These are phyloP conservation scores for Artemisia argyi DNA, from an alignment of 129 eudicot species.

Conservation along the genomic window DNA sequence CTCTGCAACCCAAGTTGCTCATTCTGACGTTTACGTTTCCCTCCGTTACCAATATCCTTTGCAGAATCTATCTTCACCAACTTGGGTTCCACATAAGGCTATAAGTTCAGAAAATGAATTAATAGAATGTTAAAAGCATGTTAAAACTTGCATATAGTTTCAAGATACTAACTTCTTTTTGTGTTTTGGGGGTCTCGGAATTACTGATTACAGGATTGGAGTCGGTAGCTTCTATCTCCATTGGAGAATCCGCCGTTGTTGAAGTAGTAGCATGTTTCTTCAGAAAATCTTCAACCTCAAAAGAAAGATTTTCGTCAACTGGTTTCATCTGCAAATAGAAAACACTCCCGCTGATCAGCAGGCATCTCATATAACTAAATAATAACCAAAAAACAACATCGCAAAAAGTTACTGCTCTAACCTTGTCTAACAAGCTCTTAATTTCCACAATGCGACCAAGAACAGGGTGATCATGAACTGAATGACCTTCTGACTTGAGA, in stretches of 20 bases:
- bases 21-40: conserved; percentile 49
- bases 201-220: conserved; percentile 26
- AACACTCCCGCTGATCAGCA: conserved; percentile 6
- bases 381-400: background rate
- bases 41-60: conserved; percentile 28
- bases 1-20: conserved; percentile 58
- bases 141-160: conserved; percentile 10
- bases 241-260: conserved; percentile 24
- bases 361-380: background rate
- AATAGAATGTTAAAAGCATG: background rate
- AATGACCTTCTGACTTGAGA: conserved; percentile 88
- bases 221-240: conserved; percentile 31
- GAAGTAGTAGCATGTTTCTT: conserved; percentile 23
- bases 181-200: conserved; percentile 30
- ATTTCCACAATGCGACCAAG: conserved; percentile 85
- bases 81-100: conserved; percentile 41
- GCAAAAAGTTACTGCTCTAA: conserved; percentile 15
- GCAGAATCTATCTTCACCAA: conserved; percentile 30
- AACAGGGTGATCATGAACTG: conserved; percentile 94
- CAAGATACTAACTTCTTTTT: conserved; percentile 36
- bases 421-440: conserved; percentile 80
- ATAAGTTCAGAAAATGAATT: conserved; percentile 14
- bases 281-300: conserved; percentile 51
- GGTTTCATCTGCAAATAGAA: conserved; percentile 59
- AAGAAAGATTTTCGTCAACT: conserved; percentile 67